phyloP scores from a whole-genome alignment of 805 yeast species.

The Metschnikowia shivogae region DNA sequence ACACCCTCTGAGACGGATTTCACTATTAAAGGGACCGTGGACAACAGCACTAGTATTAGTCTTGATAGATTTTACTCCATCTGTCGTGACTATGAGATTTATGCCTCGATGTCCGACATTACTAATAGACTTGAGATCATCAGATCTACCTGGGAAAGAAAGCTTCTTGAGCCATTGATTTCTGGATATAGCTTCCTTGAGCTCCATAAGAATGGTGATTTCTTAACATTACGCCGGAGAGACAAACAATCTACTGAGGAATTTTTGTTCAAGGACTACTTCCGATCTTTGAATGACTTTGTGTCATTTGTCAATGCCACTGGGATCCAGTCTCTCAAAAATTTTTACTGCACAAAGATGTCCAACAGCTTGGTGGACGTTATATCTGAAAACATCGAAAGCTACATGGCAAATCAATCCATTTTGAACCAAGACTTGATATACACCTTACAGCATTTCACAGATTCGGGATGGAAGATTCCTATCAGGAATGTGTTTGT shows the following conservation, averaged over 20 bases:
- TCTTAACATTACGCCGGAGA: background rate
- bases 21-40: background rate
- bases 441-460: conserved; percentile 17
- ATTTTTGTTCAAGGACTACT: conserved; percentile 10
- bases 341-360: conserved; percentile 25
- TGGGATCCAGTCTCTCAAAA: conserved; percentile 20
- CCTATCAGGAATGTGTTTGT: conserved; percentile 18
- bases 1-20: background rate
- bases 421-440: conserved; percentile 19
- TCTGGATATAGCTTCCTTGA: conserved; percentile 5
- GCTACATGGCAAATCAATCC: conserved; percentile 17
- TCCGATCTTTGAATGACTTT: conserved; percentile 25
- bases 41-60: background rate
- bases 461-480: conserved; percentile 24
- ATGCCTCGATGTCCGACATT: conserved; percentile 10
- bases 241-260: background rate
- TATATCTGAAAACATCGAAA: conserved; percentile 28
- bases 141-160: conserved; percentile 12
- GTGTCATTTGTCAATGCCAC: conserved; percentile 29
- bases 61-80: conserved; percentile 5
- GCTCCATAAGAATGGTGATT: conserved; percentile 4
- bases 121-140: conserved; percentile 4
- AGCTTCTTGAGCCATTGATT: conserved; percentile 13
- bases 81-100: conserved; percentile 7
- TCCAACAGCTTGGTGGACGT: conserved; percentile 26